These are phyloP conservation scores for Trichoderma guizhouense DNA, from an alignment of 2,329 filamentous ascomycete species.

Conservation along the genomic window DNA sequence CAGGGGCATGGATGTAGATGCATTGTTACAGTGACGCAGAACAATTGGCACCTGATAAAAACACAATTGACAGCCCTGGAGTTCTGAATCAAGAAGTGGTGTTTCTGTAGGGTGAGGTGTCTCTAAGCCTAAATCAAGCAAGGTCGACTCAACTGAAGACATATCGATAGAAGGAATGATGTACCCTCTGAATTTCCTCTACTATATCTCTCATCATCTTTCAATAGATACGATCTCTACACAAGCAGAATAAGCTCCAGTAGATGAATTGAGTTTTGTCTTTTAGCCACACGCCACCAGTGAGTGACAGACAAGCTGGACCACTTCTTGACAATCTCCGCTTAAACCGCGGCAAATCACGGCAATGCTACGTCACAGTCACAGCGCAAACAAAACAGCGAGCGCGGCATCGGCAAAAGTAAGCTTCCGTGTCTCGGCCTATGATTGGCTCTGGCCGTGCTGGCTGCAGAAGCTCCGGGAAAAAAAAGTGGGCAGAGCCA, in stretches of 20 bases:
- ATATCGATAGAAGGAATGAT: neutral
- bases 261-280: neutral
- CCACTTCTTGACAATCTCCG: neutral
- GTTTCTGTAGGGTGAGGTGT: neutral
- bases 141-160: neutral
- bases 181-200: accelerated
- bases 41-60: neutral
- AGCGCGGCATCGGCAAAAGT: conserved; percentile 22
- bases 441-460: conserved; percentile 22
- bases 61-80: neutral
- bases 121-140: neutral
- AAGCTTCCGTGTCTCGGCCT: conserved; percentile 20
- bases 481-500: conserved; percentile 10
- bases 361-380: conserved; percentile 12
- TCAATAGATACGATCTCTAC: neutral
- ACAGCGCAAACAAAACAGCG: neutral
- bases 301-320: neutral
- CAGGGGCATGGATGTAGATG: neutral
- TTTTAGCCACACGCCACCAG: neutral
- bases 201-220: neutral
- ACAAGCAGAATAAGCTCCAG: neutral
- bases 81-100: neutral
- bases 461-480: conserved; percentile 9
- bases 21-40: neutral
- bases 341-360: neutral